These are phyloP conservation scores for Xanthoconium stramineum DNA, from an alignment of 768 basidiomycete genomes.

Conservation along the genomic window DNA sequence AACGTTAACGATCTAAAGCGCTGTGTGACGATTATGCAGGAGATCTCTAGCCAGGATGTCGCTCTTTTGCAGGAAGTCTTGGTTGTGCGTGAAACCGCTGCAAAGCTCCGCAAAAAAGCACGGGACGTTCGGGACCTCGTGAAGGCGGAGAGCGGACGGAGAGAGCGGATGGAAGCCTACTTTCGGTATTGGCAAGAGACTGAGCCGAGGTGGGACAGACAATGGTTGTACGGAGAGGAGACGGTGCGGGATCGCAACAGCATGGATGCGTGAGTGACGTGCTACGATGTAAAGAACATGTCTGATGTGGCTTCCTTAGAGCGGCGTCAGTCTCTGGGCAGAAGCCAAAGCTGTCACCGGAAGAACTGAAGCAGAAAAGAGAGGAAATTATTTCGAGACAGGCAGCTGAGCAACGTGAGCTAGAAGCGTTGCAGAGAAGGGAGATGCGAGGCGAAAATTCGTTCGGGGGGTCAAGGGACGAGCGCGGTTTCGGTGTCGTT, in stretches of 20 bases:
- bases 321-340: background rate
- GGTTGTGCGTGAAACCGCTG: slow-evolving; percentile 15
- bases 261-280: slow-evolving; percentile 3
- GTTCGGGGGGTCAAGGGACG: no score
- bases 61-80: slow-evolving; percentile 8
- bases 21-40: slow-evolving; percentile 26
- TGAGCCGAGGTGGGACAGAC: slow-evolving; percentile 19
- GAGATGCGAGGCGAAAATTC: background rate
- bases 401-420: slow-evolving; percentile 11
- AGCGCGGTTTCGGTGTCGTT: no score
- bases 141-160: slow-evolving; percentile 21
- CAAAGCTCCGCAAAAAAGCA: slow-evolving; percentile 17
- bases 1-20: slow-evolving; percentile 18
- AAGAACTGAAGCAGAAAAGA: slow-evolving; percentile 6
- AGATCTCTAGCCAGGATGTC: slow-evolving; percentile 20
- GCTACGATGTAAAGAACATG: background rate
- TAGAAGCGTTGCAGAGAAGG: background rate
- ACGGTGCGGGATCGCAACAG: background rate
- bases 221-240: slow-evolving; percentile 25
- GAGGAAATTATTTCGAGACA: slow-evolving; percentile 12
- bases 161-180: slow-evolving; percentile 27
- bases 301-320: background rate
- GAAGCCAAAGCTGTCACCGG: background rate
- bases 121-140: slow-evolving; percentile 22
- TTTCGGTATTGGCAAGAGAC: slow-evolving; percentile 29